Base-by-base conservation (phyloP, 768 basidiomycete genomes). In the Macrolepiota fuliginosa region DNA sequence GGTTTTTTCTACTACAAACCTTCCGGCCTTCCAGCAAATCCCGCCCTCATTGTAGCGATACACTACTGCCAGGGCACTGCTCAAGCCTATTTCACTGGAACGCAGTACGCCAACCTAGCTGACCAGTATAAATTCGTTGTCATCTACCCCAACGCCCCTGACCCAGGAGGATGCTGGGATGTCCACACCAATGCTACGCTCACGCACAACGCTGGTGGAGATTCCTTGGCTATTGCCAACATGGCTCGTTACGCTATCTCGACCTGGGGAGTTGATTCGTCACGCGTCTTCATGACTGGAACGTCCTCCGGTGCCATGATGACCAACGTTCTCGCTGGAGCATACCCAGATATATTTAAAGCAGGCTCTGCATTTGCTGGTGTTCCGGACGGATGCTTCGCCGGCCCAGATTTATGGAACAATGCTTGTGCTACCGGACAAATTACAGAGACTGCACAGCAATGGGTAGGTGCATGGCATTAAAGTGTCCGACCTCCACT, bases 291-390 rank as follows among this genome's bases (percentile, higher is more conserved):
- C 68, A 78, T 77, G 27, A 81, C 81, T 36, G 84, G 83, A 15
- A 76, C 77, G 2, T 80, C 79, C 3, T 84, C 83, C 2, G 84
- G 83, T 46, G 79, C 77, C 0, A 86, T 85, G 84, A 85, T 85
- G 83, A 84, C 83, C 59, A 82, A 80, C 65, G 83, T 84, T 25
- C 72, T 85, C 45, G 71, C 73, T 51, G 83, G 81, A 36, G 78
- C 81, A 13, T 84, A 85, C 71, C 83, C 83, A 12, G 80, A 85
- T 58, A 67, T 86, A 49, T 82, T 83, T 73, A 61, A 64, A 42
- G 84, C 81, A 13, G 82, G 79, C 25, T 63, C 79, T 32, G 78
- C 76, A 19, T 81, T 78, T 68, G 80, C 83, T 40, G 83, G 84
- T 54, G 83, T 84, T 39, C 77, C 83, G 11, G 83, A 77, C 62